A percentile compares a stretch with the other conserved stretches of the same genome.
Evolutionary conservation across 352 stramenopile genomes (phyloP).

Genomic region (Phytophthora foliorum): DNA sequence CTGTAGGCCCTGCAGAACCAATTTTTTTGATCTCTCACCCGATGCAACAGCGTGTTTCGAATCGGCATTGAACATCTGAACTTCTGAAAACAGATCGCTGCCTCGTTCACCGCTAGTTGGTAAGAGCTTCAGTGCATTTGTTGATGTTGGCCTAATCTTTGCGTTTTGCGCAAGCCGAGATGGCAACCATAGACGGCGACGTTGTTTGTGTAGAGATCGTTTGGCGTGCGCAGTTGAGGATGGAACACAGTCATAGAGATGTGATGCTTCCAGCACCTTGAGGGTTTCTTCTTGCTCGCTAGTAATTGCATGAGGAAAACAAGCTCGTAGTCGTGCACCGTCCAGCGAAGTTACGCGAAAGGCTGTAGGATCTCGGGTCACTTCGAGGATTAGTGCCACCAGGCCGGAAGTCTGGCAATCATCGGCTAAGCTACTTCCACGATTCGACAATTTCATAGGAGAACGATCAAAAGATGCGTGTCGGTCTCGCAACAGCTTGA

Average conservation of each 20-base stretch:
- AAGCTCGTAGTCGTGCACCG: slow-evolving; percentile 7
- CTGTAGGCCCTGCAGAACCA: slow-evolving; percentile 28
- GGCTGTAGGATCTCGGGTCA: slow-evolving; percentile 9
- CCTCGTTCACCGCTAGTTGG: not conserved
- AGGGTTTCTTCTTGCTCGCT: not conserved
- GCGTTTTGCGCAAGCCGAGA: no score
- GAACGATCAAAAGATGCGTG: not conserved
- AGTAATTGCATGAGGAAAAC: not conserved
- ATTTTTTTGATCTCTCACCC: not conserved
- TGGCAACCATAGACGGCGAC: no score
- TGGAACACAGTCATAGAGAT: not conserved
- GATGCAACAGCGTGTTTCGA: not conserved
- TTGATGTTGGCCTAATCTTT: not conserved
- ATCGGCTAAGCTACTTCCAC: not conserved
- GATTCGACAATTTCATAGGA: not conserved
- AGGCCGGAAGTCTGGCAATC: not conserved
- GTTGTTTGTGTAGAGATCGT: not conserved
- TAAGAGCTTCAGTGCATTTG: not conserved
- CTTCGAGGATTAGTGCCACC: not conserved
- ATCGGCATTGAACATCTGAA: not conserved
- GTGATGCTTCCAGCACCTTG: not conserved
- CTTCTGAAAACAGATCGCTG: not conserved
- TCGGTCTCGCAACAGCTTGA: slow-evolving; percentile 1
- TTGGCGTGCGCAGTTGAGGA: not conserved
- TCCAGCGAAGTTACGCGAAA: slow-evolving; percentile 3